Evolutionary conservation across 805 yeast species (phyloP).

Genomic region (Wickerhamomyces bisporus): DNA sequence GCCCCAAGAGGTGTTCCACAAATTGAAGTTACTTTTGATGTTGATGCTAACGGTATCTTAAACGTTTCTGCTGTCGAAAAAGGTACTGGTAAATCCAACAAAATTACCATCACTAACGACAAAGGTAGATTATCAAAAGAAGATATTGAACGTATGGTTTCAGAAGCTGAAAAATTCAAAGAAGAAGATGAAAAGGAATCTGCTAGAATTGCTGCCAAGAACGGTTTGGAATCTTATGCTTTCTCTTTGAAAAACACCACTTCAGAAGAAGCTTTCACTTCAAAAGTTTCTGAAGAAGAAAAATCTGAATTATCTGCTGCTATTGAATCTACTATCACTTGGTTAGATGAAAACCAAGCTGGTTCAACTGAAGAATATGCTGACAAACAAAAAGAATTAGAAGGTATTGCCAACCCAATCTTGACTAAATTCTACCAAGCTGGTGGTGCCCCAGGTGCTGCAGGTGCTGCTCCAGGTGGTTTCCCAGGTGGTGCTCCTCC

Average conservation of each 20-base stretch:
- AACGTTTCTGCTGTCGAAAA: conserved; percentile 95
- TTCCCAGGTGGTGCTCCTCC: conserved; percentile 50
- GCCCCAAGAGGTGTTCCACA: conserved; percentile 99
- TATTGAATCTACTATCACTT: conserved; percentile 76
- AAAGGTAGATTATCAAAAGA: conserved; percentile 98
- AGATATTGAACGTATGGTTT: conserved; percentile 96
- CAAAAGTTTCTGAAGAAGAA: conserved; percentile 70
- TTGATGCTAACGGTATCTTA: conserved; percentile 96
- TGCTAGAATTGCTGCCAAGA: conserved; percentile 87
- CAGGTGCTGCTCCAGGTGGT: conserved; percentile 49
- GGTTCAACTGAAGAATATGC: conserved; percentile 89
- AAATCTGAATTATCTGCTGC: conserved; percentile 68
- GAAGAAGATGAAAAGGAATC: conserved; percentile 96
- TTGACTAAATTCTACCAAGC: conserved; percentile 95
- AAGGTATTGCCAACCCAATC: conserved; percentile 92
- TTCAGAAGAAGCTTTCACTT: conserved; percentile 69
- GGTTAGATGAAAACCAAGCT: conserved; percentile 93
- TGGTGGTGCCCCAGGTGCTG: conserved; percentile 73
- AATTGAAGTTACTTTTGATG: conserved; percentile 94
- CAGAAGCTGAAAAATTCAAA: conserved; percentile 96
- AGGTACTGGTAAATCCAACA: conserved; percentile 97
- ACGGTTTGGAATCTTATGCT: conserved; percentile 91
- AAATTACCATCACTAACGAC: conserved; percentile 97
- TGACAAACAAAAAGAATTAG: conserved; percentile 94
- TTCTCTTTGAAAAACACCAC: conserved; percentile 86